A percentile compares a stretch with the other conserved stretches of the same genome.
phyloP scores from a whole-genome alignment of 495 filamentous ascomycete species.

The Lindgomyces ingoldianus region DNA sequence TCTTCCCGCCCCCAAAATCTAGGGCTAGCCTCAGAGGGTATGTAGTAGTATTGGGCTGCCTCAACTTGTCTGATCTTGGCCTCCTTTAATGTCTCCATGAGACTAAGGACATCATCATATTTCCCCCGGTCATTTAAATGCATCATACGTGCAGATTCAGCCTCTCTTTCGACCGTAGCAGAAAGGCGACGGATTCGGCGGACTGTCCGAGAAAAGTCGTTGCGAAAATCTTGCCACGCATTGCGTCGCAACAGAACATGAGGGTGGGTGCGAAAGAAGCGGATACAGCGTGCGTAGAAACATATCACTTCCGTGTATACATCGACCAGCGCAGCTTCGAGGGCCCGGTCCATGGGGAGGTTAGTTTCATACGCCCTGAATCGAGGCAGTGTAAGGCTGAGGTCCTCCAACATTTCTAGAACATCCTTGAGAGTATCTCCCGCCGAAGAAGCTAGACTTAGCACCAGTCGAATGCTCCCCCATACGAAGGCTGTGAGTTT shows the following conservation, averaged over 20 bases:
- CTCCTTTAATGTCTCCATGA: conserved; percentile 15
- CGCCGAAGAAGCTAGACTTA: conserved; percentile 31
- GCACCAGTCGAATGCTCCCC: conserved; percentile 37
- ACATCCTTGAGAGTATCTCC: conserved; percentile 32
- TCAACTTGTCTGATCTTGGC: conserved; percentile 7
- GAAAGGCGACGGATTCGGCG: conserved; percentile 26
- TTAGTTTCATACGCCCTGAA: conserved; percentile 28
- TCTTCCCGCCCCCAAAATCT: conserved; percentile 32
- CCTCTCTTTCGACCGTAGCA: conserved; percentile 32
- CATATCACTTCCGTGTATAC: conserved; percentile 39
- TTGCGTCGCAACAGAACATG: conserved; percentile 14
- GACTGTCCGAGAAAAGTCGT: conserved; percentile 16
- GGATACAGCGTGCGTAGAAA: conserved; percentile 37
- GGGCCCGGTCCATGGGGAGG: conserved; percentile 27
- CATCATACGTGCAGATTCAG: conserved; percentile 32
- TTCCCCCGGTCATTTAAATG: conserved; percentile 25
- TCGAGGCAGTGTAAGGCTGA: conserved; percentile 33
- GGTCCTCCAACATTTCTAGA: conserved; percentile 38
- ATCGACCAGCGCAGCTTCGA: conserved; percentile 35
- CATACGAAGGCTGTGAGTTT: conserved; percentile 35
- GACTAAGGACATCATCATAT: conserved; percentile 33
- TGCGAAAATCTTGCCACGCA: conserved; percentile 20
- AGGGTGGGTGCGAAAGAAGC: conserved; percentile 37
- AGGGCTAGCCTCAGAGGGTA: conserved; percentile 29
- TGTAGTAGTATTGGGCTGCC: conserved; percentile 4